Conservation (phyloP, 371 early-diverging fungal species). For the Mucor sp. region DNA sequence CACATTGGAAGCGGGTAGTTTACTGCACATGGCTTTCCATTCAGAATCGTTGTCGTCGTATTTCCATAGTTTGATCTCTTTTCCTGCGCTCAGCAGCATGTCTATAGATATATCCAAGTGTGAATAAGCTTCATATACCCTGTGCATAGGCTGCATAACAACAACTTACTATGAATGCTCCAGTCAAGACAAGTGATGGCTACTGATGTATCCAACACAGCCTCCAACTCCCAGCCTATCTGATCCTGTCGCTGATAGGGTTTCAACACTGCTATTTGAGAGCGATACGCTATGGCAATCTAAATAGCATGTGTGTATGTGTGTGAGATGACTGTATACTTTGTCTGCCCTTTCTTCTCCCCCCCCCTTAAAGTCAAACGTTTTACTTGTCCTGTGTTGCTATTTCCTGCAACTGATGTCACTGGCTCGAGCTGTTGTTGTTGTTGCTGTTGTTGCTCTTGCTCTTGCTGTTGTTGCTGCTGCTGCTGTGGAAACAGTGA, state of each 20-base stretch:
- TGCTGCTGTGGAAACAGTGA: constrained; percentile 4
- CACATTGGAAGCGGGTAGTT: constrained; percentile 30
- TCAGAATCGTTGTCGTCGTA: not conserved
- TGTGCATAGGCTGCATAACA: not conserved
- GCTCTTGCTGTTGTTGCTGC: not conserved
- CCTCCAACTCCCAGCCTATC: constrained; percentile 20
- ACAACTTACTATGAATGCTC: constrained; percentile 39
- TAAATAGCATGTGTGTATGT: constrained; percentile 7
- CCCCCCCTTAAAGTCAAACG: not conserved
- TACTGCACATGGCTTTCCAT: constrained; percentile 24
- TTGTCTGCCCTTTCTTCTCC: too few relatives aligned
- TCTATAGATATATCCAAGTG: constrained; percentile 18
- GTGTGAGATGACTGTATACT: not conserved
- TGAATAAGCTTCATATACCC: not conserved
- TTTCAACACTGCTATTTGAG: constrained; percentile 26
- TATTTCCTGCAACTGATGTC: constrained; percentile 38
- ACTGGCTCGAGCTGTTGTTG: constrained; percentile 12
- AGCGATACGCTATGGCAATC: constrained; percentile 42
- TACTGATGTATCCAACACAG: constrained; percentile 15
- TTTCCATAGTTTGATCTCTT: constrained; percentile 34
- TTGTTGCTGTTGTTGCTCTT: not conserved
- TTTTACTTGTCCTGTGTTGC: constrained; percentile 38
- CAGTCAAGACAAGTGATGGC: constrained; percentile 43
- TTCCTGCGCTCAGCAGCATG: constrained; percentile 38
- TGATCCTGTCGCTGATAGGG: constrained; percentile 8